phyloP scores from a whole-genome alignment of 148 eudicot species.

The Rhododendron ovatum region DNA sequence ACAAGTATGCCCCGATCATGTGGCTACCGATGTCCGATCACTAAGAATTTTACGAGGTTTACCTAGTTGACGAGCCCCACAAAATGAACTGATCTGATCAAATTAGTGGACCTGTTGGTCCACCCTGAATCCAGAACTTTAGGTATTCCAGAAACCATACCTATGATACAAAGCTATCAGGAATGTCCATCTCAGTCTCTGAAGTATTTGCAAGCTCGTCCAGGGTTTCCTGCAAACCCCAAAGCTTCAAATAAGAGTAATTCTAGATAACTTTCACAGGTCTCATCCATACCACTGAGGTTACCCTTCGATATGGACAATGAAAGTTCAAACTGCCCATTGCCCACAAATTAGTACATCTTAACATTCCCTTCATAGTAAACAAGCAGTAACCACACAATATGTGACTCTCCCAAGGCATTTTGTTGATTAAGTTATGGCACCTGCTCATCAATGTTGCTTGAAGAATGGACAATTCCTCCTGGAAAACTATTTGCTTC shows the following conservation, averaged over 20 bases:
- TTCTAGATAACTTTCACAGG: neutral
- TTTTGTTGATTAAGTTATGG: neutral
- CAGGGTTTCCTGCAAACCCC: slow-evolving; percentile 24
- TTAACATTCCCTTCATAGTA: neutral
- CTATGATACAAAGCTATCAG: slow-evolving; percentile 27
- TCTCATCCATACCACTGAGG: neutral
- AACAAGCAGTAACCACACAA: neutral
- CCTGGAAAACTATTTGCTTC: slow-evolving; percentile 19
- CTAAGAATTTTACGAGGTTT: neutral
- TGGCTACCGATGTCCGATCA: neutral
- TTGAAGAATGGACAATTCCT: slow-evolving; percentile 24
- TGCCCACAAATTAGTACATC: slow-evolving; percentile 1
- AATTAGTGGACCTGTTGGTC: neutral
- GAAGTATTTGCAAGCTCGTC: slow-evolving; percentile 26
- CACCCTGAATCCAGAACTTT: neutral
- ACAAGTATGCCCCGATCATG: neutral
- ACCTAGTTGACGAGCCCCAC: neutral
- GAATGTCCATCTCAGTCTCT: slow-evolving; percentile 32
- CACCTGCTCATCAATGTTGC: slow-evolving; percentile 40
- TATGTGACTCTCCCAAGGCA: neutral
- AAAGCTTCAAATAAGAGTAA: slow-evolving; percentile 1
- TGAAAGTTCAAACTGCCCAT: neutral
- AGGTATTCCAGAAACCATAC: neutral
- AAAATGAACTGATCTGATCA: neutral
- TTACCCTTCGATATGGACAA: neutral